phyloP scores from a whole-genome alignment of 2,329 filamentous ascomycete species.

The Aspergillus unguis region DNA sequence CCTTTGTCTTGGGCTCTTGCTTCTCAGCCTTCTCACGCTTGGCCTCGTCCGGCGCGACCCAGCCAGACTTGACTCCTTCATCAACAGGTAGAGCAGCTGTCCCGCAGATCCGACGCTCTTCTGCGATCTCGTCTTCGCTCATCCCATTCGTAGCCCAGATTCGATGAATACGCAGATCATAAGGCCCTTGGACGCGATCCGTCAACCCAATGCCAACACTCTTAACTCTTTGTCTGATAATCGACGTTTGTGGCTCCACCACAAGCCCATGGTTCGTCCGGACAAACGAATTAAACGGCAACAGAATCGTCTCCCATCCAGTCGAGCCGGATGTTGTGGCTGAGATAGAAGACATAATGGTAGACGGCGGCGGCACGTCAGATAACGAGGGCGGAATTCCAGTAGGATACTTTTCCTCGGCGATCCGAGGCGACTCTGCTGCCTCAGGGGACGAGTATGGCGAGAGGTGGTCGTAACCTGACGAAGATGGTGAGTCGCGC shows the following conservation, averaged over 20 bases:
- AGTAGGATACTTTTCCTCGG: conserved; percentile 24
- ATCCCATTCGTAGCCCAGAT: conserved; percentile 88
- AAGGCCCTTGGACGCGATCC: conserved; percentile 82
- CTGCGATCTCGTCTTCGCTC: conserved; percentile 39
- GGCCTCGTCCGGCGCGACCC: conserved; percentile 18
- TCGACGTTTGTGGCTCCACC: conserved; percentile 87
- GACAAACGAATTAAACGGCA: conserved; percentile 90
- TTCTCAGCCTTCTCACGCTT: conserved; percentile 10
- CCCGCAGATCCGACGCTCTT: conserved; percentile 42
- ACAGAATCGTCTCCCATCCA: conserved; percentile 91
- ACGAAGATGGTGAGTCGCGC: conserved; percentile 11
- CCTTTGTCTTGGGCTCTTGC: conserved; percentile 27
- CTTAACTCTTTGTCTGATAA: conserved; percentile 79
- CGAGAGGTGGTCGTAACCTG: conserved; percentile 14
- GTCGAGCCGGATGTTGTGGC: conserved; percentile 63
- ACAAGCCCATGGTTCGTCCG: conserved; percentile 89
- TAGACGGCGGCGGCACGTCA: conserved; percentile 36
- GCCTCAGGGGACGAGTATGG: conserved; percentile 16
- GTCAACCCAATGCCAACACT: conserved; percentile 85
- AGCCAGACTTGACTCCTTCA: conserved; percentile 32
- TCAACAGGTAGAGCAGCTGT: conserved; percentile 37
- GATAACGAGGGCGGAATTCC: conserved; percentile 37
- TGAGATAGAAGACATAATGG: conserved; percentile 32
- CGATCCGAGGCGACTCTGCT: conserved; percentile 22
- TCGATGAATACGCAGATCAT: conserved; percentile 77